Base-by-base conservation (phyloP, 1,284 basidiomycete genomes). In the Ganoderma boninense region DNA sequence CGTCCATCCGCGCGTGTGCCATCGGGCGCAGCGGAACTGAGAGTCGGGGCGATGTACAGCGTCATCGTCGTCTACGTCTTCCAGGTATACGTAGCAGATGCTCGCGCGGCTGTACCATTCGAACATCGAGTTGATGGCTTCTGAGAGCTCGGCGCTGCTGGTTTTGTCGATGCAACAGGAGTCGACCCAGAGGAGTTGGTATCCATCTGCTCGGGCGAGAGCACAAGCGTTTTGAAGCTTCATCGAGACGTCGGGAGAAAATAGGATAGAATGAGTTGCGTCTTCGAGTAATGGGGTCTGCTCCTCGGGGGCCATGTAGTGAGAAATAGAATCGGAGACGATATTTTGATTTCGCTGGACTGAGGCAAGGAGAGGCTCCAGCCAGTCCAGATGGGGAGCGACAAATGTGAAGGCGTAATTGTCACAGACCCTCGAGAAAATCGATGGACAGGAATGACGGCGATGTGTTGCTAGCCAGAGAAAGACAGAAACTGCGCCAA, bases 111-210 rank as follows among this genome's bases (percentile, higher is more conserved):
- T 23, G 56, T 68, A 68, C 67, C 67, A 68, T 18, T 35, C 20
- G 42, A 44, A 68, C 67, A 68, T 68, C 18, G 62, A 68, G 54
- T 68, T 68, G 67, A 68, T 68, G 5, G 67, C 67, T 32, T 68
- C 67, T 2, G 65, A 71, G 46, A 67, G 64, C 35, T 63, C 65
- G 6, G 49, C 68, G 43, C 71, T 71, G 32, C 42, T 77, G 13
- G 35, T 69, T 29, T 66, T 67, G 40, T 61, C 64, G 11, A 69
- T 64, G 57, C 64, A 69, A 26, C 26, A 42, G 5, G 61, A 67
- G 43, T 60, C 63, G 11, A 65, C 29, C 68, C 71, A 68, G 16
- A 68, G 62, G 64, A 68, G 69, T 11, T 67, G 65, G 57, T 64
- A 67, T 7, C 67, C 67, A 67, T 66, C 46, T 66, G 66, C 14